phyloP scores from a whole-genome alignment of 306 rosid species.

The Medicago arabica region DNA sequence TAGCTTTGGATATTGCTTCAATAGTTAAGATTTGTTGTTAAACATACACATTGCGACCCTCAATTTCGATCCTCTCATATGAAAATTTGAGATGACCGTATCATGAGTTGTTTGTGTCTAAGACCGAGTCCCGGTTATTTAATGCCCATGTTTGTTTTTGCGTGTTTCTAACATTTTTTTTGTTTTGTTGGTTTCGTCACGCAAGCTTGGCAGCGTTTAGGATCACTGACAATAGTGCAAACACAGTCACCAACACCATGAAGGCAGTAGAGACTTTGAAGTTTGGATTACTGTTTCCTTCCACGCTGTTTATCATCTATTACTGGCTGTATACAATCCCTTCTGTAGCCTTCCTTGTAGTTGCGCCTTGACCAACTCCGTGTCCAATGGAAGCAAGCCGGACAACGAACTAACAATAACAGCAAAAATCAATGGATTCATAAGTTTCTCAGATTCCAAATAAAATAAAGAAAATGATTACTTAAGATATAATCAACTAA shows the following conservation, averaged over 20 bases:
- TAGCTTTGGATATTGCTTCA: neutral
- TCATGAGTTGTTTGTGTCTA: no score
- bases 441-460: neutral
- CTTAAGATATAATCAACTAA: neutral
- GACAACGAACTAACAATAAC: neutral
- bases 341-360: neutral
- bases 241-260: constrained; percentile 9
- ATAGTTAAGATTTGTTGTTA: neutral
- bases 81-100: neutral
- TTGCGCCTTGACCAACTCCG: neutral
- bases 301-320: neutral
- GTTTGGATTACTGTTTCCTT: neutral
- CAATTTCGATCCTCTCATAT: neutral
- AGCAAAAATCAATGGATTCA: neutral
- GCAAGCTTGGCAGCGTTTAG: constrained; percentile 38
- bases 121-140: no score
- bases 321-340: neutral
- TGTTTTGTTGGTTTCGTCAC: constrained; percentile 1
- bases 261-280: constrained; percentile 5
- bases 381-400: no score
- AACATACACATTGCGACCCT: neutral
- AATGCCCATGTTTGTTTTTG: neutral
- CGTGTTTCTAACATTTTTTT: neutral
- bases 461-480: neutral
- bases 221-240: constrained; percentile 12